phyloP scores from a whole-genome alignment of 257 asterid genomes.

The Prunella vulgaris region DNA sequence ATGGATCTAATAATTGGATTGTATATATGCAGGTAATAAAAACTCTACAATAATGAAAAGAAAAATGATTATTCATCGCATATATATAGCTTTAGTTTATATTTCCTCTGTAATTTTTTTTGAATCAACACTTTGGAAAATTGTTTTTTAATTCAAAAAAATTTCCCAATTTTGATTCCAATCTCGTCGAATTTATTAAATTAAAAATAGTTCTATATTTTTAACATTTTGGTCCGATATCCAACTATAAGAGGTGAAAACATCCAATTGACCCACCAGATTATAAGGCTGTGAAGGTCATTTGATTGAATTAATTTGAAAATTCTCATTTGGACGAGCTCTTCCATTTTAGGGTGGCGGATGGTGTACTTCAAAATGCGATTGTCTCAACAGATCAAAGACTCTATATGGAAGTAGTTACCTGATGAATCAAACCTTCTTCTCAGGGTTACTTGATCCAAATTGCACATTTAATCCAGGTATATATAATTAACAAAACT shows the following conservation, averaged over 20 bases:
- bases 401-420: slow-evolving; percentile 11
- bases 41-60: neutral
- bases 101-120: neutral
- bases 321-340: neutral
- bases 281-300: neutral
- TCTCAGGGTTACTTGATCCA: slow-evolving; percentile 19
- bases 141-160: too few species aligned
- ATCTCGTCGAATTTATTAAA: too few species aligned
- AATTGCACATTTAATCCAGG: slow-evolving; percentile 24
- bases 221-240: too few species aligned
- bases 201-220: too few species aligned
- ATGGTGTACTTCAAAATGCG: slow-evolving; percentile 22
- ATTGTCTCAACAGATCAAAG: slow-evolving; percentile 10
- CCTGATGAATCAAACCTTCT: slow-evolving; percentile 18
- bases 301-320: neutral
- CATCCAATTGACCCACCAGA: too few species aligned
- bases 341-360: slow-evolving; percentile 35
- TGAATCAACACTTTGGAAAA: too few species aligned
- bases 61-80: neutral
- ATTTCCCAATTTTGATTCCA: too few species aligned
- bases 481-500: neutral
- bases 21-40: slow-evolving; percentile 27
- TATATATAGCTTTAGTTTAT: neutral
- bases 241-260: too few species aligned
- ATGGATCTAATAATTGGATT: slow-evolving; percentile 26